A percentile compares a stretch with the other conserved stretches of the same genome.
Evolutionary conservation across 2,329 filamentous ascomycete species (phyloP).

Genomic region (Arthrobotrys entomopaga): DNA sequence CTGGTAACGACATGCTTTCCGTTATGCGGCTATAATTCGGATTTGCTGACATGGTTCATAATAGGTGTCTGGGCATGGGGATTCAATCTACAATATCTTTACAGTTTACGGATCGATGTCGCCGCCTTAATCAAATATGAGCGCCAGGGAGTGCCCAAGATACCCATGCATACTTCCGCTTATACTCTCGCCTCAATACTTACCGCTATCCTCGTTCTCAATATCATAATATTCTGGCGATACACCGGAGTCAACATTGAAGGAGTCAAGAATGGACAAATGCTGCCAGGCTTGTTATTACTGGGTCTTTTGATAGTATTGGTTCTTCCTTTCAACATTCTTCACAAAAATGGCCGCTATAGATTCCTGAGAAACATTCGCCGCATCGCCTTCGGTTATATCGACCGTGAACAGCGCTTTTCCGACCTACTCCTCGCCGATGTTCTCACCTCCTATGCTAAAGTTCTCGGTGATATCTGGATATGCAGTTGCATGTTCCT

Average conservation of each 20-base stretch:
- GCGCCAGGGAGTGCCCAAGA: slow-evolving; percentile 73
- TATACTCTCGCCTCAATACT: slow-evolving; percentile 86
- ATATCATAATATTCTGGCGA: slow-evolving; percentile 83
- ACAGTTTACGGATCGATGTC: slow-evolving; percentile 83
- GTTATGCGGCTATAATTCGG: not conserved
- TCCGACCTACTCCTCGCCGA: slow-evolving; percentile 93
- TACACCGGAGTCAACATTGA: slow-evolving; percentile 76
- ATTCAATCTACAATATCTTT: slow-evolving; percentile 87
- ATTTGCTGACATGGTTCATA: slow-evolving; percentile 2
- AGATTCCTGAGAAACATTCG: slow-evolving; percentile 69
- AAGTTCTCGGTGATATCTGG: slow-evolving; percentile 88
- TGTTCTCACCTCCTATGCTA: slow-evolving; percentile 92
- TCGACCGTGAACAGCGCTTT: slow-evolving; percentile 92
- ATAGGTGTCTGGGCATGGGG: slow-evolving; percentile 95
- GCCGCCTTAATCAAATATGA: slow-evolving; percentile 84
- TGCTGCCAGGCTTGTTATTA: slow-evolving; percentile 86
- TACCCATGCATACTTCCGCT: slow-evolving; percentile 80
- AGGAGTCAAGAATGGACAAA: slow-evolving; percentile 80
- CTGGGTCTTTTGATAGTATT: slow-evolving; percentile 77
- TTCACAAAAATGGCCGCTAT: slow-evolving; percentile 57
- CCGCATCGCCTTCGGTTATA: slow-evolving; percentile 82
- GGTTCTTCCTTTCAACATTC: slow-evolving; percentile 70
- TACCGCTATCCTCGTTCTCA: slow-evolving; percentile 75
- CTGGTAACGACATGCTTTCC: slow-evolving; percentile 25
- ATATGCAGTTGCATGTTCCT: slow-evolving; percentile 93